Evolutionary conservation across 441 rosid species (phyloP).

Genomic region (Macaranga tanarius): DNA sequence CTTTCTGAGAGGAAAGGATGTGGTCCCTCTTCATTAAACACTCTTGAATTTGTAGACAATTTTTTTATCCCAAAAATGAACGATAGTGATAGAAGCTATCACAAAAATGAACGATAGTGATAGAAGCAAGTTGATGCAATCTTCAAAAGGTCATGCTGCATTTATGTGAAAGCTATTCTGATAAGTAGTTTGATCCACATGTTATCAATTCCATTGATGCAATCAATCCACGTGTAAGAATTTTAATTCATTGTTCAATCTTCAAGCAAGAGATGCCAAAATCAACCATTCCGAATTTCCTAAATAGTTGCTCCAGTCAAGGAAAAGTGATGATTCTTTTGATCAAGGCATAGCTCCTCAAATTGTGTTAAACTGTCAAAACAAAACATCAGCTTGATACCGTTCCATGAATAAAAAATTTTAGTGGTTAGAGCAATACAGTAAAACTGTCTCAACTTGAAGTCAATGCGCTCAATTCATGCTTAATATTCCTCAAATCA

Average conservation of each 20-base stretch:
- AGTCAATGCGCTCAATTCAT: background rate
- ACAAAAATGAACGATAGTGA: background rate
- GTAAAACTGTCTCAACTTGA: constrained; percentile 1
- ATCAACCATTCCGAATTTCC: constrained; percentile 16
- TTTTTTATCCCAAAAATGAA: background rate
- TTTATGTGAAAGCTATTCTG: background rate
- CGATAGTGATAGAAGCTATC: background rate
- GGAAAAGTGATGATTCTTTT: constrained; percentile 8
- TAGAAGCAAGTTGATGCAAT: background rate
- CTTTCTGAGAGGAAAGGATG: too few relatives aligned
- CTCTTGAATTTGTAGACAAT: background rate
- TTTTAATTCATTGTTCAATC: background rate
- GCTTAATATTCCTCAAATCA: constrained; percentile 3
- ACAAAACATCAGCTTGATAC: background rate
- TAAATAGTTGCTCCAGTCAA: constrained; percentile 16
- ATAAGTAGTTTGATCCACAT: background rate
- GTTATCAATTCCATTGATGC: background rate
- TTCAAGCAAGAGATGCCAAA: background rate
- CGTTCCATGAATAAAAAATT: background rate
- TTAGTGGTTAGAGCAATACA: background rate
- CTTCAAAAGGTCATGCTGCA: background rate
- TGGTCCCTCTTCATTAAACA: background rate
- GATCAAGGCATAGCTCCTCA: constrained; percentile 40
- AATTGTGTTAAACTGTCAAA: constrained; percentile 46
- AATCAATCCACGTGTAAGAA: background rate